A percentile compares a stretch with the other conserved stretches of the same genome.
phyloP scores from a whole-genome alignment of 352 stramenopile genomes.

The Saprolegnia diclina region DNA sequence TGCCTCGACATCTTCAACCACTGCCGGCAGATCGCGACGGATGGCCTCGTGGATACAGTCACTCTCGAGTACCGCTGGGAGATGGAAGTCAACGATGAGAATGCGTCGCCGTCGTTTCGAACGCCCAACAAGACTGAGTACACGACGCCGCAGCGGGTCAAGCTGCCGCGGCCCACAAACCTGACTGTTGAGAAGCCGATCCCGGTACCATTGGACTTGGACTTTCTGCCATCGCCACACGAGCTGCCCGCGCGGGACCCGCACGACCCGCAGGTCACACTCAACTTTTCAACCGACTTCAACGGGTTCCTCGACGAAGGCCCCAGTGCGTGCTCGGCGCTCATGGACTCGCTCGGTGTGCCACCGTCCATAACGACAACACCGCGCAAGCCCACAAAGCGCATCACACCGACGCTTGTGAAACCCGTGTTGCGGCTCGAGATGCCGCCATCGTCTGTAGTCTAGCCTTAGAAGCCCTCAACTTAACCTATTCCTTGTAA shows the following conservation, averaged over 20 bases:
- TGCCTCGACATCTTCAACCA: constrained; percentile 17
- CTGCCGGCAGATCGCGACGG: not conserved
- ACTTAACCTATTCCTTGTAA: not conserved
- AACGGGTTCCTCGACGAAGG: constrained; percentile 20
- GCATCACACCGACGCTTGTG: constrained; percentile 14
- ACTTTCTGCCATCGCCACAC: not conserved
- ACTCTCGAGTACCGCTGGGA: constrained; percentile 20
- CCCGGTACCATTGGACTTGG: not conserved
- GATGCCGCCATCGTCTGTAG: not conserved
- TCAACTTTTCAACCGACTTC: constrained; percentile 1
- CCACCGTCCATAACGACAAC: not conserved
- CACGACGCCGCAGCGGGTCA: not conserved
- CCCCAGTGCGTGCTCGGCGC: constrained; percentile 7
- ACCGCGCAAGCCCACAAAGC: not conserved
- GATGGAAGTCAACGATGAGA: not conserved
- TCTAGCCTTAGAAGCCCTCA: not conserved
- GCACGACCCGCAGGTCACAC: not conserved
- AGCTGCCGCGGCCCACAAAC: not conserved
- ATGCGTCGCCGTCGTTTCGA: not conserved
- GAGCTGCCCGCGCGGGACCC: not conserved
- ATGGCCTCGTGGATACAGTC: constrained; percentile 8
- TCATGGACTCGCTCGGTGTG: constrained; percentile 3
- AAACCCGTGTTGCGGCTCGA: not conserved
- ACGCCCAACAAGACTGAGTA: not conserved
- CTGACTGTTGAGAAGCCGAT: not conserved